Percentiles rank a stretch among this genome's conserved stretches.
Evolutionary conservation across 1,139 yeast species (phyloP).

Genomic region (Ogataea hybrid): DNA sequence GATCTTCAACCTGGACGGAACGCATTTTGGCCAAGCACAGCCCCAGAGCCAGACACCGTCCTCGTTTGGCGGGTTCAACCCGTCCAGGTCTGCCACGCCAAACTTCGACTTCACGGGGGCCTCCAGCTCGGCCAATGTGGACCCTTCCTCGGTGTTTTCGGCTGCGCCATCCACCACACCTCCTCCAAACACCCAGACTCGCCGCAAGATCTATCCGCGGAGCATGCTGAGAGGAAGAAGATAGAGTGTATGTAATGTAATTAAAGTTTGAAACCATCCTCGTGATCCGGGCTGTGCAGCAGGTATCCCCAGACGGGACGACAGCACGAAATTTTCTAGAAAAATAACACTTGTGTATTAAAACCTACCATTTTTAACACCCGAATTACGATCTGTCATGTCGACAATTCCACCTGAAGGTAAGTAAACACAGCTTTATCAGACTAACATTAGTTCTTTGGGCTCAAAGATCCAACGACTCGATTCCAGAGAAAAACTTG

Average conservation of each 20-base stretch:
- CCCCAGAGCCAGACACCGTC: constrained; percentile 8
- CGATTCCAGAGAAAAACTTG: constrained; percentile 70
- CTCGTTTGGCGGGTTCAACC: constrained; percentile 14
- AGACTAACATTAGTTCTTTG: constrained; percentile 55
- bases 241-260: constrained; percentile 9
- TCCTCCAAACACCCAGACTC: constrained; percentile 14
- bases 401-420: constrained; percentile 38
- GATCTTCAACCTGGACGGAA: constrained; percentile 16
- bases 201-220: constrained; percentile 21
- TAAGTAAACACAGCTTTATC: constrained; percentile 20
- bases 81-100: constrained; percentile 29
- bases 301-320: not conserved
- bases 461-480: constrained; percentile 91
- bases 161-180: constrained; percentile 25
- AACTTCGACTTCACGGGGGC: constrained; percentile 30
- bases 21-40: constrained; percentile 10
- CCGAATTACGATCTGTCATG: constrained; percentile 18
- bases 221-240: constrained; percentile 20
- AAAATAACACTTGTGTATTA: not conserved
- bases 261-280: constrained; percentile 3
- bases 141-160: constrained; percentile 29
- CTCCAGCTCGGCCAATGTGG: constrained; percentile 17
- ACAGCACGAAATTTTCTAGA: constrained; percentile 3
- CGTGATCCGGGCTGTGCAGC: constrained; percentile 7
- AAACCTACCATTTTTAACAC: not conserved